Base-by-base conservation (phyloP, 306 rosid species). In the Fragaria nilgerrensis region DNA sequence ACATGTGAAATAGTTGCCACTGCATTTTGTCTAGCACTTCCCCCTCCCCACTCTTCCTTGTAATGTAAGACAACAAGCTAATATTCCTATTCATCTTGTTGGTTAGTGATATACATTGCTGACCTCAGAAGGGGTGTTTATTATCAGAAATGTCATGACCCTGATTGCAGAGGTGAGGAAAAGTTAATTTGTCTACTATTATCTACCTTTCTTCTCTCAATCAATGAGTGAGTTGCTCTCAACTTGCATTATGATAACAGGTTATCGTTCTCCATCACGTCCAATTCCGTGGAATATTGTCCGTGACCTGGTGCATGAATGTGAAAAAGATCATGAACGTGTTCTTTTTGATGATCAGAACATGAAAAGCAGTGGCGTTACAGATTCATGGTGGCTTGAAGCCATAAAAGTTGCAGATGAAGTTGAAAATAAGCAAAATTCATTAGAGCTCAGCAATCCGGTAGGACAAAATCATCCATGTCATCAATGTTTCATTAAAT, bases 121-220 rank as follows among this genome's bases (percentile, higher is more conserved):
- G 98, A 92, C 85, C 85, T 94, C 78, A 88, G 93, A 85, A 87
- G 82, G 82, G 97, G 88, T 52, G 86, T 58, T 67, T 94, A 94
- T 83, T 92, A 94, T 84, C 97, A 92, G 91, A 94, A 92, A 81
- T 94, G 98, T 79, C 87, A 92, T 52, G 98, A 94, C 83, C 97
- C 98, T 43, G 98, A 94, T 69, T 94, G 98, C 86, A 84, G 86
- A 92, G 98, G 98, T 94, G 84, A 70, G 22, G 64, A 62, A 16
- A 58, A n/a, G 8, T 55, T 68, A 16, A 66, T 56, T 70, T 39
- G 32, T 47, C 20, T 15, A 5, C 71, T 9, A 17, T 55, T 8
- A 32, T 27, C 9, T 27, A 50, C 50, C 69, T 48, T 53, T 70
- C 43, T 6, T 67, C 47, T 63, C 36, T 83, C 43, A 37, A 68